phyloP scores from a whole-genome alignment of 495 filamentous ascomycete genomes.

The Cetradonia linearis region DNA sequence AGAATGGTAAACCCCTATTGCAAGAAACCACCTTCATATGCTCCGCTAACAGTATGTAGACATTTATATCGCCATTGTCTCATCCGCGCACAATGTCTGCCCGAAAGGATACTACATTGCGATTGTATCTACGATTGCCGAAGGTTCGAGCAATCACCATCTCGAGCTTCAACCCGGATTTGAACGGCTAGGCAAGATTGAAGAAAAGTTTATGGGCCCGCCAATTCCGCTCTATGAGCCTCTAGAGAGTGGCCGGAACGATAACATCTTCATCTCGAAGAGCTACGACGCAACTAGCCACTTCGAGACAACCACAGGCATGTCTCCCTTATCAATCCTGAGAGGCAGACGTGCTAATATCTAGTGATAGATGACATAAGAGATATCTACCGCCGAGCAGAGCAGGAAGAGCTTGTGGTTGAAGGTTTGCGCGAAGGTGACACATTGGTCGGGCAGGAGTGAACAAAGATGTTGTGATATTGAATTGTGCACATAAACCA shows the following conservation, averaged over 20 bases:
- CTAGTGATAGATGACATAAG: constrained; percentile 67
- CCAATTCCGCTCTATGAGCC: constrained; percentile 92
- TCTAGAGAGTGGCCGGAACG: constrained; percentile 69
- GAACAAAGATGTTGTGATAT: constrained; percentile 11
- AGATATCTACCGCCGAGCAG: constrained; percentile 81
- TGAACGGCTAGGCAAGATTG: constrained; percentile 83
- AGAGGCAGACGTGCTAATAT: constrained; percentile 23
- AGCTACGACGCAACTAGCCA: constrained; percentile 97
- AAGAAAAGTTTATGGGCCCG: constrained; percentile 93
- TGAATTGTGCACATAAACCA: not conserved
- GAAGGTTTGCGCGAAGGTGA: constrained; percentile 46
- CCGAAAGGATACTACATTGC: constrained; percentile 99
- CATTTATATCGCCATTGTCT: constrained; percentile 96
- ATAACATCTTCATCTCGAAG: constrained; percentile 95
- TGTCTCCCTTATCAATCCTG: not conserved
- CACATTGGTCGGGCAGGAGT: constrained; percentile 40
- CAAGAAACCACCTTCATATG: not conserved
- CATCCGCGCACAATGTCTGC: constrained; percentile 93
- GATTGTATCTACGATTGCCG: constrained; percentile 94
- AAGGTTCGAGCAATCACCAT: constrained; percentile 85
- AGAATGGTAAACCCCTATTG: constrained; percentile 60
- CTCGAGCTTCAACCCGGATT: constrained; percentile 88
- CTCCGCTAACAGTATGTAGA: constrained; percentile 44
- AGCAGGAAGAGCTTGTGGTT: constrained; percentile 75
- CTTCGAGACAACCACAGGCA: constrained; percentile 84